Evolutionary conservation across 2,329 filamentous ascomycete species (phyloP), one percentile per base, ranked within the genome.

Genomic region (Talaromyces verruculosus): DNA sequence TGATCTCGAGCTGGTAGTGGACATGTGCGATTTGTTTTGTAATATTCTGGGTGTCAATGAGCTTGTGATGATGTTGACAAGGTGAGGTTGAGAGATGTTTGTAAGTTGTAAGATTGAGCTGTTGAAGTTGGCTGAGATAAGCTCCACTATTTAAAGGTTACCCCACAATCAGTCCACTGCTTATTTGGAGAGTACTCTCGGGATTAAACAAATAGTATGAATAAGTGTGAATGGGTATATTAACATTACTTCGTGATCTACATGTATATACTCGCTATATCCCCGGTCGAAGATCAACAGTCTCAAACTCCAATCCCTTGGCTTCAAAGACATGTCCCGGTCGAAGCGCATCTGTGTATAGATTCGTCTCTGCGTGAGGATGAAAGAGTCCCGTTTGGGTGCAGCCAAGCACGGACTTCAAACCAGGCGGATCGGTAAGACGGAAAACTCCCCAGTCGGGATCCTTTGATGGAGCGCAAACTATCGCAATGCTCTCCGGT

Each of bases 401-500:
- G 79, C 95, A 99, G 47, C 88, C 85, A 53, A 96, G 82, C 39
- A 99, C 89, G n/a, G 92, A 87, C 69, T 91, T 88, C 71, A 98
- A 84, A 0, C 95, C 95, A 0, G 95, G 94, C 0, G 95, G 95
- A 77, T 97, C 91, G 0, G 95, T 99, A 4, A 99, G 83, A 39
- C 95, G 88, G 79, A 98, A 99, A 28, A 96, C 90, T 59, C 95
- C 95, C 83, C 92, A 94, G 68, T 92, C 94, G 35, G 75, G 73
- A 43, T 84, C 83, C 72, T 91, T 92, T 65, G 86, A 90, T 0
- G 95, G 95, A 5, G 95, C 92, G 79, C 95, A 99, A 45, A 99
- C 95, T 72, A 99, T 96, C 3, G 95, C 95, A 68, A 99, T 93
- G 72, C 92, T 96, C 82, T 99, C 95, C 0, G 93, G 90, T 79